Base-by-base conservation (phyloP, 1,139 yeast species). In the Zygotorulaspora mrakii region DNA sequence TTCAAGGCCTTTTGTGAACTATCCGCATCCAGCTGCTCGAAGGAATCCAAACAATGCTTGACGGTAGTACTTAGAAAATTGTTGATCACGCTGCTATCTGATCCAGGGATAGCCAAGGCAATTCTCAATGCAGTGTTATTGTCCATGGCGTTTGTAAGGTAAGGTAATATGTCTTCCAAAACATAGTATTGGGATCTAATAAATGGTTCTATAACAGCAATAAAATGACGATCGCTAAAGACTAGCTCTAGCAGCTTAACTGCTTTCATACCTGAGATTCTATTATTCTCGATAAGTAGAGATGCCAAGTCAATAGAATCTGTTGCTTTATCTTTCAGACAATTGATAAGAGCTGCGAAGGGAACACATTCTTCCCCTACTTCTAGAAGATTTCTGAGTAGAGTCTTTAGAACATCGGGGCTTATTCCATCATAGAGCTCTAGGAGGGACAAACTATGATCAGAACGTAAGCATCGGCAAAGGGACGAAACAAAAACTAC, bases 121-220 rank as follows among this genome's bases (percentile, higher is more conserved):
- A 39, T 33, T 8, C 27, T 28, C 14, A 42, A 20, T 13, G 39
- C 30, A 22, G 28, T 25, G 11, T 36, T 21, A n/a, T 26, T 33
- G 10, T 18, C 41, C 17, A 24, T 34, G 2, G 39, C 28, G 8
- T 17, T n/a, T 6, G 31, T 25, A 29, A 42, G 32, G 23, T 25
- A 11, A 17, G 41, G 31, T 10, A 33, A 16, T 7, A 42, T n/a
- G 7, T 11, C 13, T 11, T 33, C 33, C 2, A 24, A 30, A 27
- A 23, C 17, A 28, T 17, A 49, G 41, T 17, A 42, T 9, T 17
- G 5, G n/a, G 43, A 42, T 4, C 17, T 11, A 10, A 39, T 10
- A 27, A 35, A 42, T 10, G 46, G 21, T 13, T 31, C 21, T 12
- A 35, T 24, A 9, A 23, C 33, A 9, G 8, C 11, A 4, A 39